Evolutionary conservation across 2,329 filamentous ascomycete species (phyloP).

Genomic region (Fusarium dimerum): DNA sequence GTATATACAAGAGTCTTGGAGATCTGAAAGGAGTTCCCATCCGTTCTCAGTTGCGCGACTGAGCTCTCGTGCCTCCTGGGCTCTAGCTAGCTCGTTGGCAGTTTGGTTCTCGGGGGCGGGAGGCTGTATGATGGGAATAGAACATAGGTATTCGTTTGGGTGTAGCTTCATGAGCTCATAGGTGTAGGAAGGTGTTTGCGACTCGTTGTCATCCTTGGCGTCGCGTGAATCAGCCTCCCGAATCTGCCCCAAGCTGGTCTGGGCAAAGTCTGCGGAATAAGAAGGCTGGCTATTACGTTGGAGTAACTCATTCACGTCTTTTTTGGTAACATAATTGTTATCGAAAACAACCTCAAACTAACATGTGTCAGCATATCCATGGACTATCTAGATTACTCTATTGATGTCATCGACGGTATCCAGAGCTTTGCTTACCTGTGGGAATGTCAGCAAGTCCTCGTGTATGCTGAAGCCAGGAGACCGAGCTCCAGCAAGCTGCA

Average conservation of each 20-base stretch:
- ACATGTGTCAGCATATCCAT: constrained; percentile 11
- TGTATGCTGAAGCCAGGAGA: constrained; percentile 76
- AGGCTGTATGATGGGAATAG: constrained; percentile 70
- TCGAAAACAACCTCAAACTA: constrained; percentile 82
- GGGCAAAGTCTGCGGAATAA: constrained; percentile 41
- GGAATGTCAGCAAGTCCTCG: constrained; percentile 83
- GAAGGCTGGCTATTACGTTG: constrained; percentile 39
- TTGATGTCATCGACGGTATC: neutral
- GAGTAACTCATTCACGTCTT: constrained; percentile 66
- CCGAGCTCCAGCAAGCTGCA: constrained; percentile 49
- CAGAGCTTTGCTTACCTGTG: constrained; percentile 62
- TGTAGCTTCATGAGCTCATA: constrained; percentile 78
- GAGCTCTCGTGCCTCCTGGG: constrained; percentile 79
- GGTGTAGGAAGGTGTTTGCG: constrained; percentile 33
- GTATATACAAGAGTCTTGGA: constrained; percentile 84
- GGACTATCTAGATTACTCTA: neutral
- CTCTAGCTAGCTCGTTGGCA: constrained; percentile 65
- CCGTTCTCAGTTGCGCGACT: constrained; percentile 74
- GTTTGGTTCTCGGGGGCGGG: constrained; percentile 61
- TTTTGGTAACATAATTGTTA: constrained; percentile 69
- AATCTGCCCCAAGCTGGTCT: constrained; percentile 40
- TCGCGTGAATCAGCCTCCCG: constrained; percentile 29
- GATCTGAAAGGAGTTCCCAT: constrained; percentile 75
- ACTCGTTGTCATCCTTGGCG: constrained; percentile 29
- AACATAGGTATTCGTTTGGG: constrained; percentile 76